phyloP scores from a whole-genome alignment of 2,329 filamentous ascomycete genomes.

The Trichothecium roseum region DNA sequence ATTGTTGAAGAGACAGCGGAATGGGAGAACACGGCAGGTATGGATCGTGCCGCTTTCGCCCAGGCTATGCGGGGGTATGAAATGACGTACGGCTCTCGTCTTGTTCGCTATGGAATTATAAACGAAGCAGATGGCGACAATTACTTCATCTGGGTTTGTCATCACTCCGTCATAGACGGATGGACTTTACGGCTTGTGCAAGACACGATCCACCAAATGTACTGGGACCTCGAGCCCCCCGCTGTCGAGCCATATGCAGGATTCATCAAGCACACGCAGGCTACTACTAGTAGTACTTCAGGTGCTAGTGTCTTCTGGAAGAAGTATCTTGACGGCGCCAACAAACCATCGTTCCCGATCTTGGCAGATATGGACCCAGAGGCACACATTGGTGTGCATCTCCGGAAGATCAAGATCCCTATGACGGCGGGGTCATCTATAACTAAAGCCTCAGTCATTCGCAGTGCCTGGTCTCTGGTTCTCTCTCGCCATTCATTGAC shows the following conservation, averaged over 20 bases:
- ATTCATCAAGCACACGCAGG: slow-evolving; percentile 5
- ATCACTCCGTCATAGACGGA: slow-evolving; percentile 17
- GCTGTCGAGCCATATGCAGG: slow-evolving; percentile 1
- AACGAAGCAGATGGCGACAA: background rate
- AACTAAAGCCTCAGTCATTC: slow-evolving; percentile 1
- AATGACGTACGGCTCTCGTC: background rate
- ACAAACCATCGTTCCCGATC: slow-evolving; percentile 5
- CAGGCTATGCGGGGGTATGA: background rate
- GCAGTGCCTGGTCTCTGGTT: slow-evolving; percentile 3
- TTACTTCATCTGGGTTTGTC: slow-evolving; percentile 13
- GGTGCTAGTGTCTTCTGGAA: slow-evolving; percentile 4
- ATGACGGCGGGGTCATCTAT: slow-evolving; percentile 1
- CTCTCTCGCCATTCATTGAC: slow-evolving; percentile 9
- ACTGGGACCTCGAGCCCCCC: slow-evolving; percentile 2
- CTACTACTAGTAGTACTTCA: slow-evolving; percentile 2
- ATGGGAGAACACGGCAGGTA: background rate
- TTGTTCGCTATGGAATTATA: background rate
- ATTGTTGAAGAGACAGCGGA: background rate
- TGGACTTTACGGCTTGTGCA: slow-evolving; percentile 9
- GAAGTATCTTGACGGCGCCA: slow-evolving; percentile 5
- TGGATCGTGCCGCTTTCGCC: background rate
- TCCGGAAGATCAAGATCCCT: background rate
- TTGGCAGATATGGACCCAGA: background rate
- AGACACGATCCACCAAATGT: slow-evolving; percentile 2
- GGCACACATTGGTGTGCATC: background rate